These are phyloP conservation scores for Larix sibirica DNA, from an alignment of 83 land plant species.

Conservation along the genomic window DNA sequence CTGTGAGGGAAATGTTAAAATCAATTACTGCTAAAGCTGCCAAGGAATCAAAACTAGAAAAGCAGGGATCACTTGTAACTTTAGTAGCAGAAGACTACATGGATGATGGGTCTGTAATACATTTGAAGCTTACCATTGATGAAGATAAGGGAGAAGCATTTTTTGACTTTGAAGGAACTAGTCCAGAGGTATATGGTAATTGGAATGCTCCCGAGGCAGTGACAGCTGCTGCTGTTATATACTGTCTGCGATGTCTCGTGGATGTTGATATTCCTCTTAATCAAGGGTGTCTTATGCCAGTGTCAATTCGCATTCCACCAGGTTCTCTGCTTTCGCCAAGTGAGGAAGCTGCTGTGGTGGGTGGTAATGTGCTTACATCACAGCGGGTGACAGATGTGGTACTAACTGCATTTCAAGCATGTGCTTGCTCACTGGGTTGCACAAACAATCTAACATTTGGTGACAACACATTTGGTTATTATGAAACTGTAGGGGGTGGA, in stretches of 20 bases:
- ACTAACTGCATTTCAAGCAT: slow-evolving; percentile 93
- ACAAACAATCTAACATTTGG: slow-evolving; percentile 99
- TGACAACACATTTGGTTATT: slow-evolving; percentile 90
- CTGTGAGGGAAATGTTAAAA: slow-evolving; percentile 97
- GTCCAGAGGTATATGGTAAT: slow-evolving; percentile 95
- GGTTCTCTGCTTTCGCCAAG: slow-evolving; percentile 97
- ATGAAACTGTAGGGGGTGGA: slow-evolving; percentile 98
- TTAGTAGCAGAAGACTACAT: slow-evolving; percentile 95
- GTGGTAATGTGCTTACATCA: slow-evolving; percentile 99
- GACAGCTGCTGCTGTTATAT: slow-evolving; percentile 96
- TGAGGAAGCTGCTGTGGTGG: slow-evolving; percentile 99
- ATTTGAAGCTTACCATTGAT: slow-evolving; percentile 87
- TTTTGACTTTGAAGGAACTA: slow-evolving; percentile 90
- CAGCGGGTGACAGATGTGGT: slow-evolving; percentile 97
- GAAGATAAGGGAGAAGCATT: slow-evolving; percentile 70
- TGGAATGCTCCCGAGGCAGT: slow-evolving; percentile 99
- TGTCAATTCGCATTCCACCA: slow-evolving; percentile 74
- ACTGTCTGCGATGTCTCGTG: slow-evolving; percentile 92
- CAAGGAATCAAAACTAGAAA: slow-evolving; percentile 15
- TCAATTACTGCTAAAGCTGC: slow-evolving; percentile 64
- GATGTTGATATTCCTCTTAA: slow-evolving; percentile 98
- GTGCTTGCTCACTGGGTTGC: slow-evolving; percentile 99
- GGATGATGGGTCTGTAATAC: slow-evolving; percentile 97
- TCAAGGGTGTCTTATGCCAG: slow-evolving; percentile 98
- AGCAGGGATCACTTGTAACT: slow-evolving; percentile 30